Conservation (phyloP, 2,329 filamentous ascomycete genomes). For the Colletotrichum trifolii region DNA sequence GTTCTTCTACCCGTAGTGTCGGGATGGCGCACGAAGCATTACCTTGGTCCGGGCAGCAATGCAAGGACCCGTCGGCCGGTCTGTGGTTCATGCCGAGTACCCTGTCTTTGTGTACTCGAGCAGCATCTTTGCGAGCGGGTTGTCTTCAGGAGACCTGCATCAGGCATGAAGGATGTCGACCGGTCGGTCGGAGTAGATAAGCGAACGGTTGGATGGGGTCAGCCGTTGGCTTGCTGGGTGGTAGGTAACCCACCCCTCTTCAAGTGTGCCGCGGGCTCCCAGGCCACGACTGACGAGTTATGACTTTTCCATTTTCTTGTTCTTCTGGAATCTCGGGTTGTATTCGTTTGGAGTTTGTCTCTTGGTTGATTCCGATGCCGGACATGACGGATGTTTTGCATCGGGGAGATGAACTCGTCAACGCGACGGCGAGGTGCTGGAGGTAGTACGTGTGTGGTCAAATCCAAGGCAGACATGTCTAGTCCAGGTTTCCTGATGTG, state of each 20-base stretch:
- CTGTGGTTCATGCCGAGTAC: not conserved
- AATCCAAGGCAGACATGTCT: not conserved
- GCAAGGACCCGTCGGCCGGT: conserved; percentile 9
- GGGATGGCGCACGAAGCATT: conserved; percentile 1
- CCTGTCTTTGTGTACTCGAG: conserved; percentile 1
- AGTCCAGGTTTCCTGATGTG: not conserved
- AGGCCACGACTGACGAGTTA: not conserved
- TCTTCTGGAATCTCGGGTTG: not conserved
- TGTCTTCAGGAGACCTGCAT: conserved; percentile 4
- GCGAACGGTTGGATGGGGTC: too few relatives aligned
- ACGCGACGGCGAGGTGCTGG: too few relatives aligned
- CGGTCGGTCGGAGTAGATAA: too few relatives aligned
- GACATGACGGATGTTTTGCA: too few relatives aligned
- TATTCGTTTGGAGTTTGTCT: not conserved
- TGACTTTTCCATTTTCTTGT: not conserved
- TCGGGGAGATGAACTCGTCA: too few relatives aligned
- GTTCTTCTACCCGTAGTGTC: not conserved
- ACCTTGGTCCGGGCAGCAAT: conserved; percentile 3
- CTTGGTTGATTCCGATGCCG: too few relatives aligned
- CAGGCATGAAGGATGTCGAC: not conserved
- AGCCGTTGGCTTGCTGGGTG: not conserved
- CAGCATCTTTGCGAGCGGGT: not conserved
- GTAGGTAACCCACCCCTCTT: conserved; percentile 6
- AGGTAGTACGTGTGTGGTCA: too few relatives aligned
- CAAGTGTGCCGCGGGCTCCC: not conserved